These are phyloP conservation scores for Scolecobasidium constrictum DNA, from an alignment of 2,329 filamentous ascomycete species.

Conservation along the genomic window DNA sequence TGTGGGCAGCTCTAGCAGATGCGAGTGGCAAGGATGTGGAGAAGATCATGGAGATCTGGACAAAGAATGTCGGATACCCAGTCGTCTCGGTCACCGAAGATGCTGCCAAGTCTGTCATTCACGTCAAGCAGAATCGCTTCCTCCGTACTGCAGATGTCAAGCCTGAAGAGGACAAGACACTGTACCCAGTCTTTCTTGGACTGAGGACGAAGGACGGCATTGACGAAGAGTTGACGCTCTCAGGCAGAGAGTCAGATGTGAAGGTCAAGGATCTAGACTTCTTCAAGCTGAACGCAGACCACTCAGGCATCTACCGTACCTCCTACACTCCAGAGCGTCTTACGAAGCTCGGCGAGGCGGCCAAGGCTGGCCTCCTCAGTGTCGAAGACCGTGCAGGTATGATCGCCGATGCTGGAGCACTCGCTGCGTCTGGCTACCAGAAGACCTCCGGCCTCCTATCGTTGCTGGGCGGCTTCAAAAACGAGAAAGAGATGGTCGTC, in stretches of 20 bases:
- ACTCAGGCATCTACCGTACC: slow-evolving; percentile 85
- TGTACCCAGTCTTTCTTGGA: slow-evolving; percentile 84
- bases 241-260: slow-evolving; percentile 63
- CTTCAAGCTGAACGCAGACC: slow-evolving; percentile 94
- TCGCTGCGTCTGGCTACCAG: slow-evolving; percentile 84
- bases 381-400: slow-evolving; percentile 92
- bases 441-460: slow-evolving; percentile 84
- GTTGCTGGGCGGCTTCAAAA: slow-evolving; percentile 71
- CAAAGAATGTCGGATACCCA: slow-evolving; percentile 89
- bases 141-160: slow-evolving; percentile 85
- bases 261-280: slow-evolving; percentile 73
- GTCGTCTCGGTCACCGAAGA: slow-evolving; percentile 80
- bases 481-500: slow-evolving; percentile 79
- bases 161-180: slow-evolving; percentile 77
- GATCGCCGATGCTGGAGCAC: slow-evolving; percentile 76
- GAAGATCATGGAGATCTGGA: slow-evolving; percentile 91
- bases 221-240: slow-evolving; percentile 63
- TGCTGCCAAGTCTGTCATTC: slow-evolving; percentile 49
- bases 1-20: slow-evolving; percentile 79
- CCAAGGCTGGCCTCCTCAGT: slow-evolving; percentile 65
- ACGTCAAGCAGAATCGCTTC: slow-evolving; percentile 91
- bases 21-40: slow-evolving; percentile 87
- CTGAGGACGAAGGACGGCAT: slow-evolving; percentile 76
- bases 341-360: slow-evolving; percentile 76
- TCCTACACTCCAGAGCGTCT: slow-evolving; percentile 77